These are phyloP conservation scores for Stagonosporopsis rhizophila DNA, from an alignment of 2,329 filamentous ascomycete species.

Conservation along the genomic window DNA sequence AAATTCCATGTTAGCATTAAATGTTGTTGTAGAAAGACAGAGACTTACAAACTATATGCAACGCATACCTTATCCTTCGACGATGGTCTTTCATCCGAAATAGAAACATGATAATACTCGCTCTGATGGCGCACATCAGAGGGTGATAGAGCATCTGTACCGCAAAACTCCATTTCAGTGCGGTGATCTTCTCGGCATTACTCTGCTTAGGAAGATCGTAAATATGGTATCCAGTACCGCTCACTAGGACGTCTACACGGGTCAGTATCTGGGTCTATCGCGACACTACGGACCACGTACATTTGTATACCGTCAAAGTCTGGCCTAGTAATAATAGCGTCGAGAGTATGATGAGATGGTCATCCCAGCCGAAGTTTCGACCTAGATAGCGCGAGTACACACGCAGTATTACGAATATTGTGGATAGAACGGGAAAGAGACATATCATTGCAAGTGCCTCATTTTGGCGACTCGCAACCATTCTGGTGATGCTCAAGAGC, in stretches of 20 bases:
- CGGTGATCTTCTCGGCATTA: conserved; percentile 34
- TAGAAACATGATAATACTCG: conserved; percentile 49
- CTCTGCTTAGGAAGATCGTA: conserved; percentile 42
- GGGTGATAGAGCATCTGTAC: conserved; percentile 51
- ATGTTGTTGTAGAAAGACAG: background rate
- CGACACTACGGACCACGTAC: conserved; percentile 16
- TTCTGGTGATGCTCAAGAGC: conserved; percentile 12
- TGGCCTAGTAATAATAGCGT: conserved; percentile 34
- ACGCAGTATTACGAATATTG: conserved; percentile 37
- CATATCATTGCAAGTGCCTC: conserved; percentile 36
- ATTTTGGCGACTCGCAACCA: conserved; percentile 40
- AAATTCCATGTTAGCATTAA: background rate
- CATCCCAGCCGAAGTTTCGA: conserved; percentile 45
- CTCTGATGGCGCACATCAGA: conserved; percentile 46
- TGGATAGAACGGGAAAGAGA: conserved; percentile 38
- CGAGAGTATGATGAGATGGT: conserved; percentile 40
- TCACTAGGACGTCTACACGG: conserved; percentile 36
- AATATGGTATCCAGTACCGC: conserved; percentile 43
- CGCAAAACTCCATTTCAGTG: conserved; percentile 44
- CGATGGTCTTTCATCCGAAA: conserved; percentile 47
- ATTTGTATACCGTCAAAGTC: conserved; percentile 35
- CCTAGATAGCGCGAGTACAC: conserved; percentile 39
- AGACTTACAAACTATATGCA: conserved; percentile 41
- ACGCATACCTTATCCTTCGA: conserved; percentile 35
- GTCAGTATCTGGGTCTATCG: background rate